Evolutionary conservation across 139 green algal species (phyloP).

Genomic region (Volvox africanus): DNA sequence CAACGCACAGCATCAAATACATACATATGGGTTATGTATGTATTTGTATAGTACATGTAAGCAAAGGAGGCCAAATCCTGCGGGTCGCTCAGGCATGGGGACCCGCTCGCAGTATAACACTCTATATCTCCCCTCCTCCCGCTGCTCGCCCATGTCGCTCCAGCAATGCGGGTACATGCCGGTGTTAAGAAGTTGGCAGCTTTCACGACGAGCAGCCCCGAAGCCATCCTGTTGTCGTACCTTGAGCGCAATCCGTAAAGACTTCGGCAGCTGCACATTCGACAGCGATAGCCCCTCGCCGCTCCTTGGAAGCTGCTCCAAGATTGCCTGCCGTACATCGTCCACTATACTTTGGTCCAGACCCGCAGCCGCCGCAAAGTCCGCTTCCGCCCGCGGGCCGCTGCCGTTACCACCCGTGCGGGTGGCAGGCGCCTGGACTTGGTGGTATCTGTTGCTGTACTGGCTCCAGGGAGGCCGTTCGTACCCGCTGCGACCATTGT

Average conservation of each 20-base stretch:
- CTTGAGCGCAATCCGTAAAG: constrained; percentile 12
- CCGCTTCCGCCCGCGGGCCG: neutral
- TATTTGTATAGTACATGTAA: too few species aligned
- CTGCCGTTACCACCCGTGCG: neutral
- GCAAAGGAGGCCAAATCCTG: too few species aligned
- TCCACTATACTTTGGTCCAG: neutral
- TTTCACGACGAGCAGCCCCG: too few species aligned
- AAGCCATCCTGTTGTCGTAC: neutral
- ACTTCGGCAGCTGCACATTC: neutral
- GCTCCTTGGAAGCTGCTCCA: neutral
- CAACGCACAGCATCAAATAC: too few species aligned
- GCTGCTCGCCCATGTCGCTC: too few species aligned
- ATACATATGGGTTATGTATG: too few species aligned
- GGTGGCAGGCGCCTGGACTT: neutral
- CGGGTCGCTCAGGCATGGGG: too few species aligned
- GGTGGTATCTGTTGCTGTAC: neutral
- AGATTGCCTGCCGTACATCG: neutral
- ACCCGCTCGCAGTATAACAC: too few species aligned
- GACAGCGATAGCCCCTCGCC: constrained; percentile 12
- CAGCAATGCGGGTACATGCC: too few species aligned
- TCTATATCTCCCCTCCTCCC: too few species aligned
- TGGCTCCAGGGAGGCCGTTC: neutral
- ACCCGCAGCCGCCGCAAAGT: neutral
- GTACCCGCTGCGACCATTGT: neutral
- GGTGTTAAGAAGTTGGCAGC: too few species aligned